Base-by-base conservation (phyloP, 176 grass and related monocot genomes). In the Oryza glaberrima region DNA sequence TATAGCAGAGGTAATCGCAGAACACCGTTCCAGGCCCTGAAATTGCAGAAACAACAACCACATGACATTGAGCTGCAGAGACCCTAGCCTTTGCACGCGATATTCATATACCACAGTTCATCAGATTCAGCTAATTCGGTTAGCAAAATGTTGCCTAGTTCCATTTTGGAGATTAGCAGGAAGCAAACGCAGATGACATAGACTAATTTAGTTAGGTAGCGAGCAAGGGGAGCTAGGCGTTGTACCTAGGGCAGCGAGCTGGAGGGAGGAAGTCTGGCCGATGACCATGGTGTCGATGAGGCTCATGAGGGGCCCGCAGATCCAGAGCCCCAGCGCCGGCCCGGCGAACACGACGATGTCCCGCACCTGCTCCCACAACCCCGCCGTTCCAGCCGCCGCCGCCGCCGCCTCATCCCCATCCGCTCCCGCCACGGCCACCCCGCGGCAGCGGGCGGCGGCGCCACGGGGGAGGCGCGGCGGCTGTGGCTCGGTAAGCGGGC, bases 251-350 rank as follows among this genome's bases (percentile, higher is more conserved):
- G 96, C 93, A 0, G 96, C 96, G 78, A 94, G 91, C 89, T 95
- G 93, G 46, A 95, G 43, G 34, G 93, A 86, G 77, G 91, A 94
- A 11, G 89, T 89, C 82, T 95, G 96, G 45, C 91, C 96, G 78
- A 98, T 90, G 64, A 98, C 96, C 91, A 98, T 92, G 80, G 96
- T 98, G 70, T 98, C 96, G 82, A 98, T 98, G 87, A 98, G 90
- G 91, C 93, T 98, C 93, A 98, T 95, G 41, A 98, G 88, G 11
- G 90, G 96, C 12, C 83, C 81, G 70, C 89, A 95, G 79, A 95
- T 92, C 93, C 96, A 98, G 65, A 98, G 91, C 12, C 93, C 93
- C 23, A 92, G 79, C 20, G 96, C 93, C 0, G 87, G 96, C 4
- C 93, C 91, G 3, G 96, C 91, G 65, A 98, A 98, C 76, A 92